These are phyloP conservation scores for Fomitopsis palustris DNA, from an alignment of 1,284 basidiomycete genomes.

Conservation along the genomic window DNA sequence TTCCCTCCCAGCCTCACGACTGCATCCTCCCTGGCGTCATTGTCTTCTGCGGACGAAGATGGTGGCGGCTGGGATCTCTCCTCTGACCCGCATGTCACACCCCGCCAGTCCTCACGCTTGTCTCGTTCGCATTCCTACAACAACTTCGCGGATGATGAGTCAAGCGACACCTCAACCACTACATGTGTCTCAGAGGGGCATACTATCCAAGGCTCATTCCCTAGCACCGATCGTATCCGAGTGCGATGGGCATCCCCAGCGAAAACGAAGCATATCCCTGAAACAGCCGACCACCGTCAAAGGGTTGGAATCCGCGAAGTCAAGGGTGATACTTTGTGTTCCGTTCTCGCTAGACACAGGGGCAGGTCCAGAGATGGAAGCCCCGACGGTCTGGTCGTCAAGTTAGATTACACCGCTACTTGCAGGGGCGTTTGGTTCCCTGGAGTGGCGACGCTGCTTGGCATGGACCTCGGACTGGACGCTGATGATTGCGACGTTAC, in stretches of 20 bases:
- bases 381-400: constrained; percentile 59
- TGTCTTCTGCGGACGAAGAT: constrained; percentile 72
- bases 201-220: constrained; percentile 73
- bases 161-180: constrained; percentile 63
- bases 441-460: constrained; percentile 77
- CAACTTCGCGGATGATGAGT: constrained; percentile 77
- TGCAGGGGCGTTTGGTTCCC: constrained; percentile 77
- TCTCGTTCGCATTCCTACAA: constrained; percentile 56
- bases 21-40: constrained; percentile 64
- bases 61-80: constrained; percentile 67
- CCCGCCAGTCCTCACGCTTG: constrained; percentile 40
- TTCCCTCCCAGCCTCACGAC: constrained; percentile 51
- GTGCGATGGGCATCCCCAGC: constrained; percentile 73
- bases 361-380: constrained; percentile 19
- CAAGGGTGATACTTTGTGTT: constrained; percentile 61
- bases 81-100: constrained; percentile 72
- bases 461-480: constrained; percentile 68
- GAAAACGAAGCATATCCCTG: constrained; percentile 43
- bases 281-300: constrained; percentile 49
- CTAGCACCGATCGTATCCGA: constrained; percentile 68
- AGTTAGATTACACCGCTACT: constrained; percentile 65
- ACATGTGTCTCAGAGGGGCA: constrained; percentile 54
- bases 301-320: constrained; percentile 65
- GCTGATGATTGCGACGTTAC: constrained; percentile 60
- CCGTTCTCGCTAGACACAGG: constrained; percentile 44